A percentile compares a stretch with the other conserved stretches of the same genome.
phyloP scores from a whole-genome alignment of 1,284 basidiomycete genomes.

The Inonotus hispidus region DNA sequence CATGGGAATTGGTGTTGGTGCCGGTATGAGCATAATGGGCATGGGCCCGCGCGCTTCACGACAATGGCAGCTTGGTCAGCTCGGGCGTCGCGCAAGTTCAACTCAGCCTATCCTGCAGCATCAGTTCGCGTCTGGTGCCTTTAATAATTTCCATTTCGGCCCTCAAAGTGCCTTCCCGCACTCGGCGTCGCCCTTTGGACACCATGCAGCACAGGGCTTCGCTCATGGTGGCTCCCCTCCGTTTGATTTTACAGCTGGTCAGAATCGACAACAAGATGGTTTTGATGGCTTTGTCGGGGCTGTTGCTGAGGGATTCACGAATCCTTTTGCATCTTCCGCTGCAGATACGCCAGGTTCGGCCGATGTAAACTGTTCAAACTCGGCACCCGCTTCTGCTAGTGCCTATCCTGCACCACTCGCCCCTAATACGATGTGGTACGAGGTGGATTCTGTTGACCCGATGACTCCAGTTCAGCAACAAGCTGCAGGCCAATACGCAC shows the following conservation, averaged over 20 bases:
- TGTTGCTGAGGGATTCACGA: constrained; percentile 14
- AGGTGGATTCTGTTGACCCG: constrained; percentile 11
- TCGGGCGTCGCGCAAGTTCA: constrained; percentile 17
- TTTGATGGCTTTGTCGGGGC: constrained; percentile 10
- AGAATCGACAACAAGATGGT: neutral
- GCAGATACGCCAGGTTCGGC: neutral
- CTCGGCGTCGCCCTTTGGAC: neutral
- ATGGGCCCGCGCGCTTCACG: constrained; percentile 16
- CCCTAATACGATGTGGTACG: constrained; percentile 13
- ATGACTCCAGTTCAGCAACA: constrained; percentile 5
- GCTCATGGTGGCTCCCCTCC: neutral
- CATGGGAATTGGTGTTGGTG: constrained; percentile 6
- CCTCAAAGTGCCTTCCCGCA: neutral
- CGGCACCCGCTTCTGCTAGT: neutral
- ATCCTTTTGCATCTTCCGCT: constrained; percentile 9
- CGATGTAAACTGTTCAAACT: neutral
- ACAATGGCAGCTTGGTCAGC: constrained; percentile 14
- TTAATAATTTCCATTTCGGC: constrained; percentile 7
- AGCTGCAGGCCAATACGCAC: neutral
- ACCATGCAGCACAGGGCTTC: neutral
- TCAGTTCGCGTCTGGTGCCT: constrained; percentile 8
- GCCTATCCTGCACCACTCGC: constrained; percentile 5
- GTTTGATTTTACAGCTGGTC: neutral
- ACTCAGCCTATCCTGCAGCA: constrained; percentile 17
- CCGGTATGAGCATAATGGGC: constrained; percentile 1